A percentile compares a stretch with the other conserved stretches of the same genome.
Evolutionary conservation across 2,329 filamentous ascomycete genomes (phyloP).

Genomic region (Capronia americana): DNA sequence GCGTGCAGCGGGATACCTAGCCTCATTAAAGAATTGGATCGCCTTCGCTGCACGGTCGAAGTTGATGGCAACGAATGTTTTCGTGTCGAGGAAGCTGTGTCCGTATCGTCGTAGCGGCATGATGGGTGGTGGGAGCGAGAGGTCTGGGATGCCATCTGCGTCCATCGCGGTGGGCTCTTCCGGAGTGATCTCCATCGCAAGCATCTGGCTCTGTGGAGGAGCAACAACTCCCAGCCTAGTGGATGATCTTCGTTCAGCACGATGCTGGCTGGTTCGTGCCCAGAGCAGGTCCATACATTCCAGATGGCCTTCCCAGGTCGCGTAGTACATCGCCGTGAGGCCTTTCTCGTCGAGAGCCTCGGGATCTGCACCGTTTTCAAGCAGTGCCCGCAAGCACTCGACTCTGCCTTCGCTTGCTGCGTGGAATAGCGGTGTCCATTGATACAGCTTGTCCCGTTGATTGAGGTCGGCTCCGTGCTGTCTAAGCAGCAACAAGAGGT

Average conservation of each 20-base stretch:
- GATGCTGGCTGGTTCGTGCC: slow-evolving; percentile 42
- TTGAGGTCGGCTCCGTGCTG: slow-evolving; percentile 88
- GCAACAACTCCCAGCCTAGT: slow-evolving; percentile 26
- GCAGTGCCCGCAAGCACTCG: slow-evolving; percentile 78
- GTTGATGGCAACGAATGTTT: slow-evolving; percentile 90
- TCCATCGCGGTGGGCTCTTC: slow-evolving; percentile 30
- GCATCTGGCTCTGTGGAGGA: slow-evolving; percentile 30
- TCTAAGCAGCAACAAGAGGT: slow-evolving; percentile 79
- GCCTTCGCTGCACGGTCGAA: slow-evolving; percentile 81
- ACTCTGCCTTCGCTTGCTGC: slow-evolving; percentile 96
- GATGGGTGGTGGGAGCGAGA: slow-evolving; percentile 92
- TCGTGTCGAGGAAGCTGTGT: slow-evolving; percentile 97
- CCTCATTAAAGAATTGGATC: slow-evolving; percentile 94
- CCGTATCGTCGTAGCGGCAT: slow-evolving; percentile 94
- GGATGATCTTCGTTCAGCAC: slow-evolving; percentile 26
- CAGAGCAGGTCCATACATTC: slow-evolving; percentile 88
- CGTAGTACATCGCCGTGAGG: slow-evolving; percentile 95
- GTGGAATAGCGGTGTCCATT: slow-evolving; percentile 96
- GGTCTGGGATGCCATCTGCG: slow-evolving; percentile 84
- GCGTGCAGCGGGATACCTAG: slow-evolving; percentile 92
- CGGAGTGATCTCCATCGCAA: slow-evolving; percentile 37
- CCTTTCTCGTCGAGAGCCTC: slow-evolving; percentile 89
- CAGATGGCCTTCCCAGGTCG: slow-evolving; percentile 95
- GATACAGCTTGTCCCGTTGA: slow-evolving; percentile 92
- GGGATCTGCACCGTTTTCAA: slow-evolving; percentile 78